Conservation (phyloP, 352 stramenopile genomes). For the Detonula confervacea region DNA sequence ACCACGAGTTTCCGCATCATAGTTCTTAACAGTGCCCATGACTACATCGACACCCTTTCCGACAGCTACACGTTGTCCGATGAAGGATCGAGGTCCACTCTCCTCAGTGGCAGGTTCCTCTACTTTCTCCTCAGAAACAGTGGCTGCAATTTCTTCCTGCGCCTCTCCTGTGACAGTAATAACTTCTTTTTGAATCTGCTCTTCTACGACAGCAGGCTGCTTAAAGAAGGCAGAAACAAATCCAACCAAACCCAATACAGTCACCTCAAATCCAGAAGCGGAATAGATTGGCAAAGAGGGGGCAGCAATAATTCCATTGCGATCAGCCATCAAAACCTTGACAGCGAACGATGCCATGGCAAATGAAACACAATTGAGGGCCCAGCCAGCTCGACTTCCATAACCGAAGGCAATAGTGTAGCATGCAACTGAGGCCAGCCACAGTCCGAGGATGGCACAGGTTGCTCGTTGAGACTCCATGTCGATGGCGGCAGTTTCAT, state of each 20-base stretch:
- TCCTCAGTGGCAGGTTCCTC: slow-evolving; percentile 2
- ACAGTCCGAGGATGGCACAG: slow-evolving; percentile 26
- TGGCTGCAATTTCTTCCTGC: not conserved
- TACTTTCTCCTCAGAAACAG: not conserved
- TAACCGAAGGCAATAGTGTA: slow-evolving; percentile 22
- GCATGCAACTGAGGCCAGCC: slow-evolving; percentile 18
- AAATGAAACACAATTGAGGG: slow-evolving; percentile 10
- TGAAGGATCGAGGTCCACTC: slow-evolving; percentile 17
- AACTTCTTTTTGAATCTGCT: not conserved
- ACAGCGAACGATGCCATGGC: slow-evolving; percentile 15
- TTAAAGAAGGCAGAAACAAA: slow-evolving; percentile 1
- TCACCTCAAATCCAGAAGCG: not conserved
- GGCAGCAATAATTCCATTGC: not conserved
- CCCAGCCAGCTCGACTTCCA: slow-evolving; percentile 17
- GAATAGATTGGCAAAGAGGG: slow-evolving; percentile 27
- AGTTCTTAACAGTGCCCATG: slow-evolving; percentile 16
- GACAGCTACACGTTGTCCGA: slow-evolving; percentile 19
- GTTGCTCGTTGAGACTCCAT: slow-evolving; percentile 13
- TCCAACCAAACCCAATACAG: slow-evolving; percentile 13
- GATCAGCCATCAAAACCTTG: not conserved
- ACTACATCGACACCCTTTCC: slow-evolving; percentile 14
- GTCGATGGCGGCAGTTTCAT: not conserved
- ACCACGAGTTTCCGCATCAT: slow-evolving; percentile 12
- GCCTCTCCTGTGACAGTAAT: not conserved
- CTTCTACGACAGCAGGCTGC: not conserved